phyloP scores from a whole-genome alignment of 495 filamentous ascomycete genomes.

The Xylaria palmicola region DNA sequence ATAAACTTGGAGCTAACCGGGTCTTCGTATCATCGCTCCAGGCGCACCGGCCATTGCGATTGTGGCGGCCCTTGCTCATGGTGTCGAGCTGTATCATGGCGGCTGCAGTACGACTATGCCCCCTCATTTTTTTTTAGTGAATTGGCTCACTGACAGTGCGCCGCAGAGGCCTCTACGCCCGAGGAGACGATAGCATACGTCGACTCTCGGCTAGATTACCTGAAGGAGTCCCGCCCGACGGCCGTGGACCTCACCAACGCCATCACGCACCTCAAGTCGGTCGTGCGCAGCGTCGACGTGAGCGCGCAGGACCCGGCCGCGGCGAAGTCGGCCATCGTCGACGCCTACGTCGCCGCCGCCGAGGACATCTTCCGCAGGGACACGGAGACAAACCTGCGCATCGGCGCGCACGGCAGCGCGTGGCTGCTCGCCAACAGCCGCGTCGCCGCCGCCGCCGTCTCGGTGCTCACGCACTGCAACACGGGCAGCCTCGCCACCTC shows the following conservation, averaged over 20 bases:
- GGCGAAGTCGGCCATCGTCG: constrained; percentile 47
- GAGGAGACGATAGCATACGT: constrained; percentile 68
- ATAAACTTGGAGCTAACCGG: too few relatives aligned
- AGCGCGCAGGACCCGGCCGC: constrained; percentile 30
- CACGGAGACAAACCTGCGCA: constrained; percentile 77
- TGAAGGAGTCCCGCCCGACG: constrained; percentile 84
- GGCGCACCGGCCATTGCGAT: constrained; percentile 96
- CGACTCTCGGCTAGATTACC: constrained; percentile 71
- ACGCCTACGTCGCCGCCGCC: constrained; percentile 71
- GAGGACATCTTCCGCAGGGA: constrained; percentile 89
- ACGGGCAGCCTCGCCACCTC: constrained; percentile 96
- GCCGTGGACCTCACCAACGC: constrained; percentile 94
- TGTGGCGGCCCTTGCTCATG: constrained; percentile 84
- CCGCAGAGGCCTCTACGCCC: constrained; percentile 34
- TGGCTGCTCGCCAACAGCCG: constrained; percentile 64
- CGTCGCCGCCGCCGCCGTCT: constrained; percentile 56
- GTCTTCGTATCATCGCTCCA: constrained; percentile 10
- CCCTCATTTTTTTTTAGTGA: neutral
- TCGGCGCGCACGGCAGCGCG: constrained; percentile 77
- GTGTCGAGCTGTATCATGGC: constrained; percentile 65
- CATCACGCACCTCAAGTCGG: constrained; percentile 68
- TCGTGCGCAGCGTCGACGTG: constrained; percentile 43
- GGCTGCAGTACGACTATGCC: constrained; percentile 42
- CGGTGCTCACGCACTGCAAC: constrained; percentile 97
- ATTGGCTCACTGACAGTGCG: neutral